Conservation (phyloP, 2,329 filamentous ascomycete genomes). For the Sporothrix pseudoabietina region DNA sequence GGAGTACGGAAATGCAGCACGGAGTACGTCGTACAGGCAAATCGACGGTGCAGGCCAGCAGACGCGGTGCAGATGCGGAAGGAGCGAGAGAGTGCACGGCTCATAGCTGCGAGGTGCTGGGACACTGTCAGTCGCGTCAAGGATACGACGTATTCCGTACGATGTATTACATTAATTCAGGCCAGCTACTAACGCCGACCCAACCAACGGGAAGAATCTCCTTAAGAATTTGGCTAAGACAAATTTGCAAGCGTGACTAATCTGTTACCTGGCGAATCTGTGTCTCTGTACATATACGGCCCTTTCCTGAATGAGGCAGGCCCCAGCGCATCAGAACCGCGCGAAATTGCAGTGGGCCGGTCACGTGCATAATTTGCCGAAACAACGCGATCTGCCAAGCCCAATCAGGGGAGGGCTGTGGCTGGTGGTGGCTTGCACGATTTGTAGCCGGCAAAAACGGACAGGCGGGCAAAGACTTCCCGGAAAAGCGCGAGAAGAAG, state of each 20-base stretch:
- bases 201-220: not conserved
- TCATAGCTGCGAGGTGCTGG: not conserved
- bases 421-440: constrained; percentile 27
- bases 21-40: not conserved
- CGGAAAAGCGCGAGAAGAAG: constrained; percentile 36
- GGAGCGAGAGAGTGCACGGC: not conserved
- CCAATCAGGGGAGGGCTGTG: constrained; percentile 17
- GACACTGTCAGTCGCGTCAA: constrained; percentile 5
- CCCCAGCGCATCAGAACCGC: too few relatives aligned
- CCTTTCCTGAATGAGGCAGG: too few relatives aligned
- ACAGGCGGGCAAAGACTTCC: constrained; percentile 34
- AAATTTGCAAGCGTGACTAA: constrained; percentile 1
- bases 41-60: not conserved
- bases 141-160: not conserved
- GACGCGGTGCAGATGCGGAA: not conserved
- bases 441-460: constrained; percentile 34
- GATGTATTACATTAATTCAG: not conserved
- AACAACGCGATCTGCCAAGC: not conserved
- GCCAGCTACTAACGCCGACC: not conserved
- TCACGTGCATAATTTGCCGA: constrained; percentile 12
- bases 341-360: not conserved
- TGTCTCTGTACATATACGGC: too few relatives aligned
- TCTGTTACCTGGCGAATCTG: not conserved
- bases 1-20: not conserved
- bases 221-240: not conserved